These are phyloP conservation scores for Phytomonas francai DNA, from an alignment of 208 protist species.

Conservation along the genomic window DNA sequence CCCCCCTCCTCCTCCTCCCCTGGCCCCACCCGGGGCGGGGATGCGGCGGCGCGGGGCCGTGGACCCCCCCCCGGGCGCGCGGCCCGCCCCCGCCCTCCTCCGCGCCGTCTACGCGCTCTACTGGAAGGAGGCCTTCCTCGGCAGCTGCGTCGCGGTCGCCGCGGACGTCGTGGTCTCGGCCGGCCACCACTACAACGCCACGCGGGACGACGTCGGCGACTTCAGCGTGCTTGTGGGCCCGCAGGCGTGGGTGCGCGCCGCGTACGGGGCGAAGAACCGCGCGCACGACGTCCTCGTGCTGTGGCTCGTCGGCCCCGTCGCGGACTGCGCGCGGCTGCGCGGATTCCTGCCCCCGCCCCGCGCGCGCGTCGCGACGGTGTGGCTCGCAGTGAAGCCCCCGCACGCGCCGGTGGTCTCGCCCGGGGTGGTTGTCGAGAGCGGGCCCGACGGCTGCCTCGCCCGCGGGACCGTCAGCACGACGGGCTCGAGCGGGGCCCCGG, in stretches of 20 bases:
- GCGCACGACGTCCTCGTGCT: slow-evolving; percentile 58
- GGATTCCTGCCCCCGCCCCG: slow-evolving; percentile 50
- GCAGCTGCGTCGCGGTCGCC: slow-evolving; percentile 66
- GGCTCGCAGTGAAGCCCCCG: slow-evolving; percentile 66
- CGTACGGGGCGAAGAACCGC: slow-evolving; percentile 59
- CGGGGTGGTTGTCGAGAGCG: slow-evolving; percentile 67
- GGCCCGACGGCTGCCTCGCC: slow-evolving; percentile 31
- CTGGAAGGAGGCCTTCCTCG: slow-evolving; percentile 62
- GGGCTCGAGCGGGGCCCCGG: slow-evolving; percentile 75
- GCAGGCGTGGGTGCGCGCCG: slow-evolving; percentile 25
- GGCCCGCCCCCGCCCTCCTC: slow-evolving; percentile 22
- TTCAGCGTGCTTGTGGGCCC: slow-evolving; percentile 48
- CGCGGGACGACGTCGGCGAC: slow-evolving; percentile 72
- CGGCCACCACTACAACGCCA: slow-evolving; percentile 74
- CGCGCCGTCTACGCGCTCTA: slow-evolving; percentile 64
- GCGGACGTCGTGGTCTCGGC: slow-evolving; percentile 53
- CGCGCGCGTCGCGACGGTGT: slow-evolving; percentile 62
- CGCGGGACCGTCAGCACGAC: slow-evolving; percentile 73
- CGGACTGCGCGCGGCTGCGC: slow-evolving; percentile 29
- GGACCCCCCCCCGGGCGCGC: slow-evolving; percentile 26
- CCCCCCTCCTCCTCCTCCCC: not conserved
- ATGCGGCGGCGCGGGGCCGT: slow-evolving; percentile 48
- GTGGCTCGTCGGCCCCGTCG: slow-evolving; percentile 43
- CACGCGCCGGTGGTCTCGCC: slow-evolving; percentile 73
- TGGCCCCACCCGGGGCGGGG: no score